A percentile compares a stretch with the other conserved stretches of the same genome.
phyloP scores from a whole-genome alignment of 495 filamentous ascomycete species.

The Aspergillus diversus region DNA sequence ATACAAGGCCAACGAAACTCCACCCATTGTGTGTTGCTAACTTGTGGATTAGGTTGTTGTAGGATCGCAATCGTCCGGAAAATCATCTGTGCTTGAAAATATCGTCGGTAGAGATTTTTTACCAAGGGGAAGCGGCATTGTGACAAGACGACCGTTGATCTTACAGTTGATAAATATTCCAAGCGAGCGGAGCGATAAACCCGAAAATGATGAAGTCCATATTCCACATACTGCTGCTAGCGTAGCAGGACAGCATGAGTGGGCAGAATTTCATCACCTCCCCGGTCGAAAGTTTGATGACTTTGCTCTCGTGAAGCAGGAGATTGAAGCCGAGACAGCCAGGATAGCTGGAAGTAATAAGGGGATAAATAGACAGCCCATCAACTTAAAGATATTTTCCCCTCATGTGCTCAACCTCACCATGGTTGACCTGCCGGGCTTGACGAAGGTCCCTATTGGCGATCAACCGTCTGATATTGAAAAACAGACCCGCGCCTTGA shows the following conservation, averaged over 20 bases:
- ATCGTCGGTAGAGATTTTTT: slow-evolving; percentile 98
- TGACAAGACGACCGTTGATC: slow-evolving; percentile 91
- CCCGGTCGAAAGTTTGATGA: slow-evolving; percentile 89
- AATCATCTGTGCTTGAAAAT: slow-evolving; percentile 99
- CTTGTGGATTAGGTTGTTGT: slow-evolving; percentile 79
- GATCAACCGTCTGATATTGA: slow-evolving; percentile 98
- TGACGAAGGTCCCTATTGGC: slow-evolving; percentile 98
- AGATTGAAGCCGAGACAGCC: slow-evolving; percentile 96
- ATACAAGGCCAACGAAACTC: neutral
- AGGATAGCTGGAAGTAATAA: slow-evolving; percentile 97
- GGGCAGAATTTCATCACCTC: slow-evolving; percentile 97
- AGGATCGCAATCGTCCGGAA: slow-evolving; percentile 96
- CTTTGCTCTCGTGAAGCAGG: slow-evolving; percentile 88
- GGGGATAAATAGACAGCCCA: slow-evolving; percentile 95
- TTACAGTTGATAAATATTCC: slow-evolving; percentile 98
- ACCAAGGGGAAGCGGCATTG: slow-evolving; percentile 94
- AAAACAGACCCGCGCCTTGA: slow-evolving; percentile 96
- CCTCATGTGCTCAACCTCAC: slow-evolving; percentile 96
- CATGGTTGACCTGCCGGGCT: slow-evolving; percentile 90
- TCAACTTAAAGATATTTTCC: slow-evolving; percentile 98
- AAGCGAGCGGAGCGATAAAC: slow-evolving; percentile 70
- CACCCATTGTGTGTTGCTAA: slow-evolving; percentile 7
- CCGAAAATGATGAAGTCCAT: slow-evolving; percentile 66
- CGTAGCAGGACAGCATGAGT: slow-evolving; percentile 76
- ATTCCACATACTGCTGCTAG: slow-evolving; percentile 70